These are phyloP conservation scores for Beverwykella pulmonaria DNA, from an alignment of 495 filamentous ascomycete species.

Conservation along the genomic window DNA sequence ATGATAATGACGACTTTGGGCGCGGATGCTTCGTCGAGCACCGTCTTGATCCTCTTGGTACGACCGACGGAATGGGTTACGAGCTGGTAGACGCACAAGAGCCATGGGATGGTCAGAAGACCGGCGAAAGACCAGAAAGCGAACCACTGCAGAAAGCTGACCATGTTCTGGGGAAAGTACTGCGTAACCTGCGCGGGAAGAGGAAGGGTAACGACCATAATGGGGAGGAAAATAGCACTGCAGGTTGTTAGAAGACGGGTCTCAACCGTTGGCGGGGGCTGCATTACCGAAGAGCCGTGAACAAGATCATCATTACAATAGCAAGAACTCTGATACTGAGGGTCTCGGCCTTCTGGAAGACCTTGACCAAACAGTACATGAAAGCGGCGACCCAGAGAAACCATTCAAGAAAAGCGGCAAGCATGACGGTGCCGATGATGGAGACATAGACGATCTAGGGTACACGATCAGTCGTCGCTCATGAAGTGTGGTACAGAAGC, in stretches of 20 bases:
- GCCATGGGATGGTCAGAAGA: conserved; percentile 84
- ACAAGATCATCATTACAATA: conserved; percentile 71
- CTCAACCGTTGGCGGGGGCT: neutral
- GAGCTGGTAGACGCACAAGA: conserved; percentile 88
- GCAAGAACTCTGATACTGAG: conserved; percentile 79
- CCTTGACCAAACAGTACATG: conserved; percentile 86
- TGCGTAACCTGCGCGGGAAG: conserved; percentile 70
- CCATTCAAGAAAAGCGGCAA: conserved; percentile 89
- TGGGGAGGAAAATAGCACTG: conserved; percentile 84
- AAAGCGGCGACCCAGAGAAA: conserved; percentile 91
- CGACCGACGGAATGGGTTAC: conserved; percentile 84
- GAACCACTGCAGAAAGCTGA: conserved; percentile 84
- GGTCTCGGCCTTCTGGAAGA: conserved; percentile 86
- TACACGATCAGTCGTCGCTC: neutral
- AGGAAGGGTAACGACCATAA: conserved; percentile 94
- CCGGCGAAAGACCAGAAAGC: conserved; percentile 93
- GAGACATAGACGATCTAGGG: conserved; percentile 77
- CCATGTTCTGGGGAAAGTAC: conserved; percentile 69
- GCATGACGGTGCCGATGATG: conserved; percentile 79
- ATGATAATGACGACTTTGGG: conserved; percentile 97
- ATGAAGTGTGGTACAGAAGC: neutral
- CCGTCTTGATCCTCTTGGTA: conserved; percentile 76
- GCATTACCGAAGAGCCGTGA: conserved; percentile 70
- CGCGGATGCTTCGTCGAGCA: conserved; percentile 80
- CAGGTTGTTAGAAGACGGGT: conserved; percentile 5